Percentiles rank a stretch among this genome's conserved stretches.
Conservation (phyloP, 2,329 filamentous ascomycete species). For the Leptographium radiaticola region DNA sequence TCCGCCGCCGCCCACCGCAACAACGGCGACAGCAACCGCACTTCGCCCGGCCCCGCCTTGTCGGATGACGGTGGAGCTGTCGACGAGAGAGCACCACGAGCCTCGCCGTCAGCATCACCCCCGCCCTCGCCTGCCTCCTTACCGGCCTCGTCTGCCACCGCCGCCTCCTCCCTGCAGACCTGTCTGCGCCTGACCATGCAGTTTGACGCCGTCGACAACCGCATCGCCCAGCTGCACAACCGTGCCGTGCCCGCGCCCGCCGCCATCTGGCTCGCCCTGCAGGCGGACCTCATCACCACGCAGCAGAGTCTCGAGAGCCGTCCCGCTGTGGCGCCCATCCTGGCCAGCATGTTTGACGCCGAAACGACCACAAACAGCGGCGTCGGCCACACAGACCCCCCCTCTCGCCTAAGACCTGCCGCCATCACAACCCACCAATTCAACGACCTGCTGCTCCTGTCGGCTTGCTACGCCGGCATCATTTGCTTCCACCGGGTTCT, state of each 20-base stretch:
- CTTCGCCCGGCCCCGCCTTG: background rate
- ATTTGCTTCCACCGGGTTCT: slow-evolving; percentile 3
- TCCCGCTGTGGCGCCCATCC: background rate
- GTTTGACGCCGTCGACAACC: slow-evolving; percentile 5
- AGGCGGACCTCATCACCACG: background rate
- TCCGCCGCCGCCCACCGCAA: background rate
- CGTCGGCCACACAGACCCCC: background rate
- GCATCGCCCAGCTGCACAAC: slow-evolving; percentile 3
- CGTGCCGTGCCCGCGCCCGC: background rate
- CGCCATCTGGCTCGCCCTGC: slow-evolving; percentile 1
- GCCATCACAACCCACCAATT: background rate
- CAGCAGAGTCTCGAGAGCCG: background rate
- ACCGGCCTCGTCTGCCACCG: background rate
- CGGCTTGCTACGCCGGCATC: slow-evolving; percentile 5
- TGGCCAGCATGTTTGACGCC: background rate
- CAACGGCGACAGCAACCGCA: background rate
- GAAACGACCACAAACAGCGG: background rate
- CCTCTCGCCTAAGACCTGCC: too few relatives aligned
- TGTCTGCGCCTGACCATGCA: slow-evolving; percentile 4
- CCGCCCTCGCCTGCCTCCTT: background rate
- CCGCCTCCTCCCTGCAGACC: background rate
- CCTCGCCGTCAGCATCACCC: background rate
- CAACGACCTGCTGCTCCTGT: slow-evolving; percentile 4
- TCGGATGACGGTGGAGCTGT: background rate
- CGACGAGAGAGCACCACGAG: too few relatives aligned